Base-by-base conservation (phyloP, 257 asterid species). In the Forsythia viridissima region DNA sequence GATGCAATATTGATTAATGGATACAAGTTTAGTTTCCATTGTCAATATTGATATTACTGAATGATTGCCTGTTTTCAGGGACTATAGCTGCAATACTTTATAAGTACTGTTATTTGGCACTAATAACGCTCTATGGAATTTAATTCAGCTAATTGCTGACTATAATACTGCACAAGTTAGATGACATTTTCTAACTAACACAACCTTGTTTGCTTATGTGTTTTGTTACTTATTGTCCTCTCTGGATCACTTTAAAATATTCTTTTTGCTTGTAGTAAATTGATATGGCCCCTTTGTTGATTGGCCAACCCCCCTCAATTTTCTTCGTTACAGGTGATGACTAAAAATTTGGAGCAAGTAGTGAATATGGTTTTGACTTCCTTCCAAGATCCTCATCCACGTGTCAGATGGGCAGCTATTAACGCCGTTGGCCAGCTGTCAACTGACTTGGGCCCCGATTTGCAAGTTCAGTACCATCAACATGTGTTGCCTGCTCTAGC, bases 401-500 rank as follows among this genome's bases (percentile, higher is more conserved):
- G 99, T 52, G 99, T 87, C 76, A 87, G 97, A 74, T 96, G 98
- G 99, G 97, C 98, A 24, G 99, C 99, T 63, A 93, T 96, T 68
- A 96, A 96, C 87, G 99, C 99, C 52, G 87, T 96, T 80, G 99
- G 99, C 73, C 99, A 96, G 88, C 84, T 96, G 20, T 96, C 99
- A 57, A 96, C 99, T 70, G 99, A 93, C 82, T 88, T 96, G 88
- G 99, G 99, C 55, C 99, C 99, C 41, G 99, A 96, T 76, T 85
- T 96, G 86, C 99, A 93, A 88, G 89, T 87, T 76, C 94, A 91
- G 80, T 91, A 88, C 84, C 99, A 96, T 83, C 93, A 86, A 66
- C 87, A 77, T 11, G 95, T 90, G 79, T 77, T 96, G 88, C 98
- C 96, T 8, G 91, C 99, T 40, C 88, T 96, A 46, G 97, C 94